Conservation (phyloP, 83 land plant genomes). For the Picea abies region DNA sequence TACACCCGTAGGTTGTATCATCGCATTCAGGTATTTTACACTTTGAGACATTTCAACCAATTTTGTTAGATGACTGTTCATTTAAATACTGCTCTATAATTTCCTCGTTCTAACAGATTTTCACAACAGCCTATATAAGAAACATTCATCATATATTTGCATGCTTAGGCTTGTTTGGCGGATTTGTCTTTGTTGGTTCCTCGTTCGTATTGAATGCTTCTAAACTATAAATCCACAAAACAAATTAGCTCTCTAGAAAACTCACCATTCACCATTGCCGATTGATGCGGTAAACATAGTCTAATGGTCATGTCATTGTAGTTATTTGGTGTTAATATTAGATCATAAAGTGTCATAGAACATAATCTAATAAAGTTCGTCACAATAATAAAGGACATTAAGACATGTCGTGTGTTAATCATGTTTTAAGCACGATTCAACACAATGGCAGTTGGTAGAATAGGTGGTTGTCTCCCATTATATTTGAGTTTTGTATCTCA, state of each 20-base stretch:
- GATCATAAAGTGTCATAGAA: too few species aligned
- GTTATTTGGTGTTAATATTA: too few species aligned
- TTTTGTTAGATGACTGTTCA: background rate
- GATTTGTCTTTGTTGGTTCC: background rate
- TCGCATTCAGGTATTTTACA: constrained; percentile 75
- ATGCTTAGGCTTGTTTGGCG: background rate
- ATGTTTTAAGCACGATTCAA: too few species aligned
- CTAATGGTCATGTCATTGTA: too few species aligned
- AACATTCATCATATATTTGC: background rate
- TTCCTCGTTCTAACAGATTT: background rate
- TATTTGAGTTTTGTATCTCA: too few species aligned
- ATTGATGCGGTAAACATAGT: too few species aligned
- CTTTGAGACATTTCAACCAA: background rate
- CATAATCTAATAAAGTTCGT: too few species aligned
- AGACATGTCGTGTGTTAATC: too few species aligned
- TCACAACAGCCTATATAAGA: background rate
- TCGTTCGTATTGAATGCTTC: background rate
- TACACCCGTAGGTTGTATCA: constrained; percentile 82
- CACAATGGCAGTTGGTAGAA: too few species aligned
- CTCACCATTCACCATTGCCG: too few species aligned
- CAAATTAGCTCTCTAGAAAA: background rate
- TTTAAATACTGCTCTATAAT: background rate
- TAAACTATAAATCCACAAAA: background rate
- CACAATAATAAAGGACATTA: too few species aligned
- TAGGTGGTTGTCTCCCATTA: too few species aligned